A percentile compares a stretch with the other conserved stretches of the same genome.
Evolutionary conservation across 306 rosid species (phyloP).

Genomic region (Styphnolobium japonicum): DNA sequence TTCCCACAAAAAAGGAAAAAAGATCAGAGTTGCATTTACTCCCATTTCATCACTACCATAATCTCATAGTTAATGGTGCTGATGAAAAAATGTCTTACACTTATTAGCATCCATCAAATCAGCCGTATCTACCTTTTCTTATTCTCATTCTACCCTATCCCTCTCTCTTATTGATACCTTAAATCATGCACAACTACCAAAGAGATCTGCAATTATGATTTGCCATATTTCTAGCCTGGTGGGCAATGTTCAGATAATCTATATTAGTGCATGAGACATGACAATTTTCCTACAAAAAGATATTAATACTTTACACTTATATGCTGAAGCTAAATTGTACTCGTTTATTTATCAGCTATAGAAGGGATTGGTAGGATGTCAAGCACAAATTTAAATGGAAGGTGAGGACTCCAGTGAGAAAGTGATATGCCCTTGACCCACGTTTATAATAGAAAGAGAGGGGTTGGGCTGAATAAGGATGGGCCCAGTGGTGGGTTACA

Average conservation of each 20-base stretch:
- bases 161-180: not conserved
- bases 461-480: too few relatives aligned
- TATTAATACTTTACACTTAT: not conserved
- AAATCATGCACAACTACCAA: not conserved
- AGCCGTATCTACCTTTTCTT: not conserved
- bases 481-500: too few relatives aligned
- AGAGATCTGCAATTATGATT: conserved; percentile 3
- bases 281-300: not conserved
- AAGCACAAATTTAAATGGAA: not conserved
- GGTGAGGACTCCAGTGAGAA: too few relatives aligned
- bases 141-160: not conserved
- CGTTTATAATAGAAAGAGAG: too few relatives aligned
- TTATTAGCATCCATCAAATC: not conserved
- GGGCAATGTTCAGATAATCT: not conserved
- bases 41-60: conserved; percentile 19
- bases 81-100: not conserved
- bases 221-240: not conserved
- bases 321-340: conserved; percentile 1
- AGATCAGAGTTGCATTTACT: not conserved
- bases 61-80: conserved; percentile 1
- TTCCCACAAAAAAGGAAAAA: conserved; percentile 2
- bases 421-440: too few relatives aligned
- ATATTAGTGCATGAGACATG: not conserved
- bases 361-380: not conserved
- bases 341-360: not conserved